A percentile compares a stretch with the other conserved stretches of the same genome.
Evolutionary conservation across 1,139 yeast species (phyloP).

Genomic region (Candida gigantensis): DNA sequence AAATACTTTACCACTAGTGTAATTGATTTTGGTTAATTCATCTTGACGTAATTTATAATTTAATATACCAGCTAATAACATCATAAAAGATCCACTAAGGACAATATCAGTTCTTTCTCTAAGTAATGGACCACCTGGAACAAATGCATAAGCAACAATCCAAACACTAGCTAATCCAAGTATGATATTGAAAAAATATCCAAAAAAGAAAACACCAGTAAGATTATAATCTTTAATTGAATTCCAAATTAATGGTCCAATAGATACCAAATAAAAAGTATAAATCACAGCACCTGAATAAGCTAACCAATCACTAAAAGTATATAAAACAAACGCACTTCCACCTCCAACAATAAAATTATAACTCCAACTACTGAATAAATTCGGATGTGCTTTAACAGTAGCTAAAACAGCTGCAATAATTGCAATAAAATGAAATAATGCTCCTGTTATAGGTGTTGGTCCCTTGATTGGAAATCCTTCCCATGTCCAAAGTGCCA

Average conservation of each 20-base stretch:
- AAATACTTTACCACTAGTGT: conserved; percentile 22
- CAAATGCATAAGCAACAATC: conserved; percentile 98
- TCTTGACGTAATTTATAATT: conserved; percentile 29
- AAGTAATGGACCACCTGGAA: conserved; percentile 85
- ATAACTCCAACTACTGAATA: conserved; percentile 28
- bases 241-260: conserved; percentile 65
- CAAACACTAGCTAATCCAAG: conserved; percentile 83
- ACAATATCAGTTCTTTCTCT: conserved; percentile 87
- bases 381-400: conserved; percentile 24
- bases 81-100: conserved; percentile 42
- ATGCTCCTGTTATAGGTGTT: conserved; percentile 85
- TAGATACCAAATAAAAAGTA: conserved; percentile 60
- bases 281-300: conserved; percentile 73
- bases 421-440: conserved; percentile 62
- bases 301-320: conserved; percentile 75
- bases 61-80: conserved; percentile 45
- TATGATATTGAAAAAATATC: conserved; percentile 56
- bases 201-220: conserved; percentile 56
- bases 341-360: conserved; percentile 44
- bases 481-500: conserved; percentile 91
- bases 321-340: conserved; percentile 52
- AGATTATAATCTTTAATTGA: conserved; percentile 61
- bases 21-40: conserved; percentile 23
- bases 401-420: conserved; percentile 51
- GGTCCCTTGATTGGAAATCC: conserved; percentile 91